Base-by-base conservation (phyloP, 495 filamentous ascomycete genomes). In the Aspergillus funiculosus region DNA sequence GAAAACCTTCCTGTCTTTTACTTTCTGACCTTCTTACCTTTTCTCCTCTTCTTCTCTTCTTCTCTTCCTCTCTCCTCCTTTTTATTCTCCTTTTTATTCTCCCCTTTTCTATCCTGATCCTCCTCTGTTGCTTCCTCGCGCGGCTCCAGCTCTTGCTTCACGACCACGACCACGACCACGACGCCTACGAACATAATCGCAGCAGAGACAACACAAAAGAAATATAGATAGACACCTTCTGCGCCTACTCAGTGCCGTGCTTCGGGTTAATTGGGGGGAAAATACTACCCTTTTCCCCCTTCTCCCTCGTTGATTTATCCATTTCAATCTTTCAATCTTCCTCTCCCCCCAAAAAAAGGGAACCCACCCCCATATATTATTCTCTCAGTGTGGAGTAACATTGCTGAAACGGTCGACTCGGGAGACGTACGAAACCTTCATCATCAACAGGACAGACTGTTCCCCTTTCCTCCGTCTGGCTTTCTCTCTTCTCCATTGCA, bases 391-490 rank as follows among this genome's bases (percentile, higher is more conserved):
- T 53, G 54, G 54, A 57, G 54, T 45, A 39, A 37, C 43, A 27
- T 32, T 28, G 43, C 49, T 49, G 43, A 50, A 55, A 52, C 58
- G 49, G 31, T 30, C 18, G 25, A 42, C 27, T 49, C 45, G 38
- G 30, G 30, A 46, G 50, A 53, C 52, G 52, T 48, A 40, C 51
- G 27, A 51, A n/a, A 31, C 61, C 50, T 48, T 68, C 45, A 62
- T n/a, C 68, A 58, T 48, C 62, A 40, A 58, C 62, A 48, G 66
- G 30, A 25, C 19, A 10, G 25, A 18, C 14, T 47, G 13, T 46
- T 56, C 62, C 51, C 63, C 68, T 49, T 63, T 63, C 53, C 60
- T 61, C 41, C 14, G 15, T 8, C 27, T 17, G 8, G 13, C 36
- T 43, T 29, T 35, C 26, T 15, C 36, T 39, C 26, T 15, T 48